Conservation (phyloP, 1,284 basidiomycete genomes). For the Ustilago vetiveriae region DNA sequence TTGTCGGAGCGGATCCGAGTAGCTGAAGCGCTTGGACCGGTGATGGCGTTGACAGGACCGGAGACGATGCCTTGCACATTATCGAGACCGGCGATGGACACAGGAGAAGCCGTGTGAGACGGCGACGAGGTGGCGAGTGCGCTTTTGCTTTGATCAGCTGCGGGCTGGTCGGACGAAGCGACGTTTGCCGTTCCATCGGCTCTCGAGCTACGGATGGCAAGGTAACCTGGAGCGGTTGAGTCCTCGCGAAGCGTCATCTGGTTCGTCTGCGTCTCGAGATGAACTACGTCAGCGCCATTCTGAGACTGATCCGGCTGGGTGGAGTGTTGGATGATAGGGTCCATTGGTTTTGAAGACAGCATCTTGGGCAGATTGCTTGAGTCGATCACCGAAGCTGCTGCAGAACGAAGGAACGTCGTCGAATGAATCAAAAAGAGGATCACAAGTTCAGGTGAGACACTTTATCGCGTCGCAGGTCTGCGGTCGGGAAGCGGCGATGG, state of each 20-base stretch:
- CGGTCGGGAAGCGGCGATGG: too few species aligned
- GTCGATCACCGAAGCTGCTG: not conserved
- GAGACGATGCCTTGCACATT: conserved; percentile 12
- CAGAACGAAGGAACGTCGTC: not conserved
- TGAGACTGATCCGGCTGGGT: conserved; percentile 17
- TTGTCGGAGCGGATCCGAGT: conserved; percentile 39
- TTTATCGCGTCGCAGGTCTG: too few species aligned
- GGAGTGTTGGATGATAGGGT: conserved; percentile 44
- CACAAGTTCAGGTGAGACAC: too few species aligned
- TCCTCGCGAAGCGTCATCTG: conserved; percentile 51
- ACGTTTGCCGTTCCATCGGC: conserved; percentile 3
- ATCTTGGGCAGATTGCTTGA: conserved; percentile 14
- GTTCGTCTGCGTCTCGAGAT: conserved; percentile 40
- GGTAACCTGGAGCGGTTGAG: conserved; percentile 45
- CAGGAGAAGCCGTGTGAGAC: conserved; percentile 22
- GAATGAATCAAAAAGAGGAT: too few species aligned
- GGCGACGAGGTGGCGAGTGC: conserved; percentile 17
- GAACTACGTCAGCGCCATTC: conserved; percentile 25
- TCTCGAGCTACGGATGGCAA: conserved; percentile 17
- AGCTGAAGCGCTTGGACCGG: conserved; percentile 36
- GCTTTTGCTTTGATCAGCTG: conserved; percentile 4
- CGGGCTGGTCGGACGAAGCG: conserved; percentile 9
- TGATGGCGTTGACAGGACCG: conserved; percentile 37
- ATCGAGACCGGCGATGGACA: conserved; percentile 9
- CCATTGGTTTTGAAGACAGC: conserved; percentile 56